phyloP scores from a whole-genome alignment of 2,329 filamentous ascomycete species.

The Fusarium virguliforme region DNA sequence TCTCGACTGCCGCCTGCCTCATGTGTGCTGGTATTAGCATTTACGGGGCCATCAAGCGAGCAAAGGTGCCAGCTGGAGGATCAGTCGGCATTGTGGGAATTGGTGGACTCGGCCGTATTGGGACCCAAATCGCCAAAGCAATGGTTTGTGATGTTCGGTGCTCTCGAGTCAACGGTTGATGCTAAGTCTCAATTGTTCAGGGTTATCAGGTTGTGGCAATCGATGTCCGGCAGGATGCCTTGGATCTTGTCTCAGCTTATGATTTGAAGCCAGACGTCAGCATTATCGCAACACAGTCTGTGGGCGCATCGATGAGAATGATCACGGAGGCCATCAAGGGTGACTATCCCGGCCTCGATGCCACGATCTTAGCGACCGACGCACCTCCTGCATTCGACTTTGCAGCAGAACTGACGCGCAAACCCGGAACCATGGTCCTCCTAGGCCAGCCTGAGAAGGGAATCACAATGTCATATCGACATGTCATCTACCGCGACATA shows the following conservation, averaged over 20 bases:
- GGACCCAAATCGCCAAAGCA: conserved; percentile 16
- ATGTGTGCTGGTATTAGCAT: conserved; percentile 18
- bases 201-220: conserved; percentile 26
- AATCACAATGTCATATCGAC: conserved; percentile 12
- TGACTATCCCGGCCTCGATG: conserved; percentile 7
- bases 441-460: conserved; percentile 22
- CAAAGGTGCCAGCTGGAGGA: conserved; percentile 12
- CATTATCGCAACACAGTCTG: not conserved
- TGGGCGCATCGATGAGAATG: not conserved
- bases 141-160: not conserved
- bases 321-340: not conserved
- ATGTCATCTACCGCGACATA: conserved; percentile 16
- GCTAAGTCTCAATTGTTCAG: not conserved
- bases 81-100: conserved; percentile 20
- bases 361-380: conserved; percentile 16
- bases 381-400: conserved; percentile 15
- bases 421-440: conserved; percentile 27
- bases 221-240: conserved; percentile 10
- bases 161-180: not conserved
- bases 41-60: conserved; percentile 16
- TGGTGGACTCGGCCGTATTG: conserved; percentile 19
- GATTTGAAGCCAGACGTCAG: conserved; percentile 15
- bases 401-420: conserved; percentile 16
- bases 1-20: conserved; percentile 1
- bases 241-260: conserved; percentile 19